Percentiles rank a stretch among this genome's conserved stretches.
These are phyloP conservation scores for Helotiales sp. DNA, from an alignment of 2,329 filamentous ascomycete genomes.

Conservation along the genomic window DNA sequence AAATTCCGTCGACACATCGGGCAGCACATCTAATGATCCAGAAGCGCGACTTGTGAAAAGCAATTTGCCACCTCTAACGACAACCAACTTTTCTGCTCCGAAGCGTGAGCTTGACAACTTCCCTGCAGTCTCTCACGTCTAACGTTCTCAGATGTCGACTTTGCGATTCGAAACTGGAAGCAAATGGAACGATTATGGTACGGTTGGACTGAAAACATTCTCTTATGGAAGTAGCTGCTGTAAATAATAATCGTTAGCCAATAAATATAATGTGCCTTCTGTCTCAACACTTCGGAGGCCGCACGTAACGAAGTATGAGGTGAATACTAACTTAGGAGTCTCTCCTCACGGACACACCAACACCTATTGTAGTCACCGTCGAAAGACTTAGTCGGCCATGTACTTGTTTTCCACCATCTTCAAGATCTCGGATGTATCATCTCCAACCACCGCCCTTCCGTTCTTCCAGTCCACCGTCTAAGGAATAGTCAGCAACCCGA, in stretches of 20 bases:
- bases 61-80: no score
- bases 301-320: not conserved
- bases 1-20: no score
- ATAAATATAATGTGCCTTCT: not conserved
- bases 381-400: no score
- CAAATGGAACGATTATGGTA: not conserved
- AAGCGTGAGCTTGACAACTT: not conserved
- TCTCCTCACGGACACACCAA: not conserved
- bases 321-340: not conserved
- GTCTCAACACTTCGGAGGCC: not conserved
- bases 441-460: conserved; percentile 77
- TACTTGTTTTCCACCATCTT: conserved; percentile 66
- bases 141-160: not conserved
- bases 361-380: no score
- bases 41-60: no score
- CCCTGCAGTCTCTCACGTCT: not conserved
- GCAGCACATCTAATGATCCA: no score
- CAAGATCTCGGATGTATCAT: conserved; percentile 86
- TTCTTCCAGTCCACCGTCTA: conserved; percentile 90
- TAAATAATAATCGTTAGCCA: not conserved
- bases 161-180: not conserved
- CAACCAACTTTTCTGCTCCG: no score
- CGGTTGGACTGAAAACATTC: not conserved
- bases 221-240: not conserved
- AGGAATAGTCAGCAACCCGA: conserved; percentile 35